A percentile compares a stretch with the other conserved stretches of the same genome.
Conservation (phyloP, 2,329 filamentous ascomycete genomes). For the Escovopsis weberi region DNA sequence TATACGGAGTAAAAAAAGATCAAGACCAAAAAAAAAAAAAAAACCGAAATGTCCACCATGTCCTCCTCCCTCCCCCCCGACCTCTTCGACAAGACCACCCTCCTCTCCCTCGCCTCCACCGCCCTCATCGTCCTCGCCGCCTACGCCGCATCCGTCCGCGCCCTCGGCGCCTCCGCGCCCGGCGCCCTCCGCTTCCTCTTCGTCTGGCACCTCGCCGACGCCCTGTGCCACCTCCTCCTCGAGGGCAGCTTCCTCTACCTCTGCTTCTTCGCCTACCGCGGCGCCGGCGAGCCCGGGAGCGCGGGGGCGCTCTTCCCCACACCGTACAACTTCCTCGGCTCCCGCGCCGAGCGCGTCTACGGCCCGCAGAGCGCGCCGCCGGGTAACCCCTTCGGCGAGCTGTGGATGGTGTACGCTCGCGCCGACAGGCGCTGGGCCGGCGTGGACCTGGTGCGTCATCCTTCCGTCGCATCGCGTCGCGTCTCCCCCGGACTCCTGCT, state of each 20-base stretch:
- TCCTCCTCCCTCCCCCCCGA: constrained; percentile 32
- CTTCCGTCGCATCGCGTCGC: too few relatives aligned
- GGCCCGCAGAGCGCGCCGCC: constrained; percentile 42
- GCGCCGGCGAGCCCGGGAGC: constrained; percentile 15
- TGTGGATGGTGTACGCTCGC: constrained; percentile 57
- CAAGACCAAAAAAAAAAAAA: too few relatives aligned
- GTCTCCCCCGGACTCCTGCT: too few relatives aligned
- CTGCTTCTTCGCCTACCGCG: constrained; percentile 60
- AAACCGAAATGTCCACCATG: too few relatives aligned
- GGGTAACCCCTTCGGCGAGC: constrained; percentile 35
- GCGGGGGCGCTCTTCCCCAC: constrained; percentile 28
- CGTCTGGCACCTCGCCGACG: constrained; percentile 90
- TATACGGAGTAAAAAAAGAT: too few relatives aligned
- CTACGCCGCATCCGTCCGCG: constrained; percentile 31
- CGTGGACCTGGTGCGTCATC: constrained; percentile 36
- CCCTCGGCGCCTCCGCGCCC: constrained; percentile 34
- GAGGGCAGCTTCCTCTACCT: constrained; percentile 89
- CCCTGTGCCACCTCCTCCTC: constrained; percentile 78
- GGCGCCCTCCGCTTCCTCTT: constrained; percentile 61
- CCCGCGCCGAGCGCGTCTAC: constrained; percentile 31
- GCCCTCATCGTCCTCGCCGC: constrained; percentile 35
- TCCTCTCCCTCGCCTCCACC: constrained; percentile 42
- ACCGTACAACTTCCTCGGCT: constrained; percentile 37
- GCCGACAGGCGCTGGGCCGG: constrained; percentile 51
- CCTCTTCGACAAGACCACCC: constrained; percentile 44